These are phyloP conservation scores for Isabelozyma pseudorhagii DNA, from an alignment of 805 yeast genomes.

Conservation along the genomic window DNA sequence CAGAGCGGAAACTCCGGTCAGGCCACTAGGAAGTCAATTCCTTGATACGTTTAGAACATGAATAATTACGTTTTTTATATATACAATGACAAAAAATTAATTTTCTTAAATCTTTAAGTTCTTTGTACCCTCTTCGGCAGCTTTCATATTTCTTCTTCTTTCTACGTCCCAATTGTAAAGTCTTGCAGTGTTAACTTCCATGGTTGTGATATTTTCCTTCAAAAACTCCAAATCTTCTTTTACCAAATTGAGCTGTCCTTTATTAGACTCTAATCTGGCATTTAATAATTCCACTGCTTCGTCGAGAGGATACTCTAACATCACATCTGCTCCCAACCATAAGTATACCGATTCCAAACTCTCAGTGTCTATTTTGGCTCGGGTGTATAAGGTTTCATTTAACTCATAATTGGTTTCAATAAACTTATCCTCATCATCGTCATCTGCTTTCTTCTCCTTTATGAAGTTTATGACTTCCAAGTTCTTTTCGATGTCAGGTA, in stretches of 20 bases:
- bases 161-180: conserved; percentile 87
- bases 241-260: conserved; percentile 55
- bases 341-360: conserved; percentile 61
- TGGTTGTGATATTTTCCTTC: conserved; percentile 88
- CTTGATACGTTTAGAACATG: conserved; percentile 55
- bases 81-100: background rate
- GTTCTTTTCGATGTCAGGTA: conserved; percentile 93
- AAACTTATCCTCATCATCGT: conserved; percentile 12
- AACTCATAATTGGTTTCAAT: conserved; percentile 82
- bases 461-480: conserved; percentile 67
- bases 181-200: conserved; percentile 97
- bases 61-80: conserved; percentile 2
- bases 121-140: conserved; percentile 34
- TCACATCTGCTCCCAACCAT: conserved; percentile 98
- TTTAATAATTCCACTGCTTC: conserved; percentile 77
- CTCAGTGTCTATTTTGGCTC: conserved; percentile 66
- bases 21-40: conserved; percentile 60
- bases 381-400: conserved; percentile 88
- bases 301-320: conserved; percentile 88
- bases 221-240: conserved; percentile 82
- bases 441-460: conserved; percentile 40
- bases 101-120: conserved; percentile 15
- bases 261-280: conserved; percentile 61
- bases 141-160: conserved; percentile 53
- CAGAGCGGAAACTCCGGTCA: conserved; percentile 55